A percentile compares a stretch with the other conserved stretches of the same genome.
Evolutionary conservation across 139 green algal genomes (phyloP).

Genomic region (Coelastrella sp.): DNA sequence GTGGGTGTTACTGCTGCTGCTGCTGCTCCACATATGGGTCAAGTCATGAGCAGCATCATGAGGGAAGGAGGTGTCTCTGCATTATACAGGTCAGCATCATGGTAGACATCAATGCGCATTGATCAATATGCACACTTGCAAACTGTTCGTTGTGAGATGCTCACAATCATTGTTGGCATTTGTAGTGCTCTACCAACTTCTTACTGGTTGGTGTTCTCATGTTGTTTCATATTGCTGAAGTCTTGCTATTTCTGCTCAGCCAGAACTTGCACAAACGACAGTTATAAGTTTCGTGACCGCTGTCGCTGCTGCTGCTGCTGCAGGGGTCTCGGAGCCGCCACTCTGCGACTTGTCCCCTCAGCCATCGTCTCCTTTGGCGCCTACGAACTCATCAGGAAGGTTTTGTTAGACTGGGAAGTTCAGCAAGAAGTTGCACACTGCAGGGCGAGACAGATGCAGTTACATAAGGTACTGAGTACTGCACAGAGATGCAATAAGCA

Average conservation of each 20-base stretch:
- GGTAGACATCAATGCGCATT: not conserved
- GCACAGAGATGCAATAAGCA: constrained; percentile 28
- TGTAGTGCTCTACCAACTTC: no score
- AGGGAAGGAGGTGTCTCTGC: constrained; percentile 50
- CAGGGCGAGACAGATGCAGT: constrained; percentile 15
- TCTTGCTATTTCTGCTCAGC: no score
- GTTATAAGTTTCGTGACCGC: no score
- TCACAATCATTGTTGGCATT: no score
- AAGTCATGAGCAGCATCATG: constrained; percentile 49
- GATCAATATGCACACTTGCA: no score
- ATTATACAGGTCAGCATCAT: constrained; percentile 57
- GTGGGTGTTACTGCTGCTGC: not conserved
- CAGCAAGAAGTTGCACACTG: constrained; percentile 10
- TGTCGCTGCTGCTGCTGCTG: no score
- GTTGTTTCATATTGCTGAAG: no score
- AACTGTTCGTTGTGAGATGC: no score
- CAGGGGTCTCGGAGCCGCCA: constrained; percentile 77
- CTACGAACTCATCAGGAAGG: constrained; percentile 77
- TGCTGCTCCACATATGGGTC: not conserved
- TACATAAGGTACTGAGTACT: not conserved
- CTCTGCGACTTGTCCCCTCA: constrained; percentile 83
- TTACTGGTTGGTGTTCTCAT: no score
- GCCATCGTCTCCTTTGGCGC: constrained; percentile 82
- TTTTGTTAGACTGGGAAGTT: constrained; percentile 57
- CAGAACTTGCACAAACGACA: no score